Evolutionary conservation across 2,329 filamentous ascomycete genomes (phyloP).

Genomic region (Aspergillus spinulosporus): DNA sequence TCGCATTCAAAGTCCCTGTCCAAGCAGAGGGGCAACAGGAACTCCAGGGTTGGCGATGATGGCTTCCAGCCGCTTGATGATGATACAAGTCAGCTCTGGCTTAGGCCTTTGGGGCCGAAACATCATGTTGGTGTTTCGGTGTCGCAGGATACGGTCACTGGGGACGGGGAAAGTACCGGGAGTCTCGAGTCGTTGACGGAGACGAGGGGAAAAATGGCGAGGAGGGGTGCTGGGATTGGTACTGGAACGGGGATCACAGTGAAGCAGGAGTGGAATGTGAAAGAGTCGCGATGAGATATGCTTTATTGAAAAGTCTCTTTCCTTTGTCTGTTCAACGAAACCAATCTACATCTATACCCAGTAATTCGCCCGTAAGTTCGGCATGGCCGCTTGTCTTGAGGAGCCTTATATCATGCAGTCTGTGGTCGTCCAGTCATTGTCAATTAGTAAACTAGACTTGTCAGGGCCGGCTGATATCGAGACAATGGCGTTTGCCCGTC

Average conservation of each 20-base stretch:
- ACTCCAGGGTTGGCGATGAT: neutral
- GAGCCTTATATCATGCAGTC: too few relatives aligned
- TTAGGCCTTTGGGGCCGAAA: constrained; percentile 25
- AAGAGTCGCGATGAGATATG: neutral
- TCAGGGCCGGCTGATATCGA: too few relatives aligned
- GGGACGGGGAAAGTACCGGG: neutral
- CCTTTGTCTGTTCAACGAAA: too few relatives aligned
- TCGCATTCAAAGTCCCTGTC: neutral
- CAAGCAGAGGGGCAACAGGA: too few relatives aligned
- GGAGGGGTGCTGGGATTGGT: neutral
- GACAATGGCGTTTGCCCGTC: too few relatives aligned
- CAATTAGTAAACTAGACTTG: too few relatives aligned
- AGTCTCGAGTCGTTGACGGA: neutral
- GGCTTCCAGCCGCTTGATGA: constrained; percentile 33
- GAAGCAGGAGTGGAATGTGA: neutral
- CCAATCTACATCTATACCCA: too few relatives aligned
- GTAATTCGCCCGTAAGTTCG: too few relatives aligned
- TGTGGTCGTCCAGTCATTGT: too few relatives aligned
- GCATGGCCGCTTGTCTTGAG: too few relatives aligned
- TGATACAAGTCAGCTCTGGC: constrained; percentile 29
- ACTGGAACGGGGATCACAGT: neutral
- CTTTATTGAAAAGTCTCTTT: too few relatives aligned
- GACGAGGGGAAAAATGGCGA: neutral
- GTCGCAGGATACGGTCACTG: neutral
- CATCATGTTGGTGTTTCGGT: constrained; percentile 16